Evolutionary conservation across 495 filamentous ascomycete genomes (phyloP).

Genomic region (Xylaria longipes): DNA sequence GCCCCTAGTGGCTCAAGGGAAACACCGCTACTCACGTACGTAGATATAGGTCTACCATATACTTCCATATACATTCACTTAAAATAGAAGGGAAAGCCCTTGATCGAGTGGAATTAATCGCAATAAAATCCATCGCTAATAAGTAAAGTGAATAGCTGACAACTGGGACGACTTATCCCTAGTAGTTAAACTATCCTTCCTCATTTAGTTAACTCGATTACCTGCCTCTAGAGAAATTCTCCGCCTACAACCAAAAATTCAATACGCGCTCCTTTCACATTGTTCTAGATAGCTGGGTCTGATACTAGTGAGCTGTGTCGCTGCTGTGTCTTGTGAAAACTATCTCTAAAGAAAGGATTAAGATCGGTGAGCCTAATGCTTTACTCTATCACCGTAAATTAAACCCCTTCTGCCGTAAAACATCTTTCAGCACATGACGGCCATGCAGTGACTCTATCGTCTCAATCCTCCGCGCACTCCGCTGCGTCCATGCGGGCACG

Average conservation of each 20-base stretch:
- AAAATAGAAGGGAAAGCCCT: too few relatives aligned
- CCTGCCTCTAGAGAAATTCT: too few relatives aligned
- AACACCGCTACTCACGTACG: too few relatives aligned
- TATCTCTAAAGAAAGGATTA: background rate
- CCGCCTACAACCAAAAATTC: background rate
- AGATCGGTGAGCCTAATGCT: background rate
- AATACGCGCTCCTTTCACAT: background rate
- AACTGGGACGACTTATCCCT: too few relatives aligned
- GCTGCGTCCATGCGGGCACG: constrained; percentile 35
- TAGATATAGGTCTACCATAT: too few relatives aligned
- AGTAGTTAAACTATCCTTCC: too few relatives aligned
- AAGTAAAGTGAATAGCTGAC: too few relatives aligned
- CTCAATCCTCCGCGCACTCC: constrained; percentile 34
- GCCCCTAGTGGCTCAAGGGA: too few relatives aligned
- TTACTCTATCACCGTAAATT: background rate
- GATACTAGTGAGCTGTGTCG: background rate
- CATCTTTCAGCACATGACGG: constrained; percentile 21
- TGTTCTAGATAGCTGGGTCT: background rate
- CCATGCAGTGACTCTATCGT: constrained; percentile 35
- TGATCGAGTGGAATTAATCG: too few relatives aligned
- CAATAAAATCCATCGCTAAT: too few relatives aligned
- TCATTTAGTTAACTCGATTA: too few relatives aligned
- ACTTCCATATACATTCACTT: too few relatives aligned
- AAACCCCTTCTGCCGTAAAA: constrained; percentile 10
- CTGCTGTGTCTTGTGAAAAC: background rate